Base-by-base conservation (phyloP, 2,329 filamentous ascomycete species). In the Colletotrichum orchidophilum region DNA sequence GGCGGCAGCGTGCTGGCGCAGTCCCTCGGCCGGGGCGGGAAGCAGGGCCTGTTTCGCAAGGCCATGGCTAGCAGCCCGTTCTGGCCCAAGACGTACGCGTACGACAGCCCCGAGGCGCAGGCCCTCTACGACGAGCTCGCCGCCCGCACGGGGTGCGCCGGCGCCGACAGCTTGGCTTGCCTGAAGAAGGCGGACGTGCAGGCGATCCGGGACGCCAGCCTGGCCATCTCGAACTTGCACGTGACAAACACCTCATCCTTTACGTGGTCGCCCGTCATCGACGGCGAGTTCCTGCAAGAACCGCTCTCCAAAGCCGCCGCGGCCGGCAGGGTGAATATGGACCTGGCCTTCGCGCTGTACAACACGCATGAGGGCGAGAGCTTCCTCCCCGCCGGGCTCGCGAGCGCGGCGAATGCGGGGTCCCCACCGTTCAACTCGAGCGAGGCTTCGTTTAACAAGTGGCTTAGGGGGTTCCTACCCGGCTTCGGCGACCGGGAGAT, bases 361-460 rank as follows among this genome's bases (percentile, higher is more conserved):
- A 92, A 92, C 76, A 83, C 86, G 0, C 87, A 90, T 75, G 90
- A 92, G 78, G 89, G 90, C 26, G 86, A 91, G 76, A 89, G 88
- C 73, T 92, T 92, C 74, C 81, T 90, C 26, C 88, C 88, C 0
- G 76, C 84, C 0, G 86, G 85, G 0, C 80, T 91, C 1, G 76
- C 80, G 21, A 80, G 78, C 58, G 71, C 73, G 0, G 73, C 75
- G 0, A 77, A 79, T 7, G 75, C 76, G 0, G 80, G 80, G 2
- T 77, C 77, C 3, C 79, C 78, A 18, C 81, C 83, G 0, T 90
- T 87, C 76, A 89, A 90, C 73, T 83, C 83, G 1, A 88, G 84
- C 1, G 62, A 66, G 1, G 80, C 83, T 0, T 85, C 84, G 3
- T 90, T 91, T 74, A 80, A 86, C 26, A 31, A 57, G 1, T 91